Conservation (phyloP, 1,284 basidiomycete species). For the Sporisorium graminicola region DNA sequence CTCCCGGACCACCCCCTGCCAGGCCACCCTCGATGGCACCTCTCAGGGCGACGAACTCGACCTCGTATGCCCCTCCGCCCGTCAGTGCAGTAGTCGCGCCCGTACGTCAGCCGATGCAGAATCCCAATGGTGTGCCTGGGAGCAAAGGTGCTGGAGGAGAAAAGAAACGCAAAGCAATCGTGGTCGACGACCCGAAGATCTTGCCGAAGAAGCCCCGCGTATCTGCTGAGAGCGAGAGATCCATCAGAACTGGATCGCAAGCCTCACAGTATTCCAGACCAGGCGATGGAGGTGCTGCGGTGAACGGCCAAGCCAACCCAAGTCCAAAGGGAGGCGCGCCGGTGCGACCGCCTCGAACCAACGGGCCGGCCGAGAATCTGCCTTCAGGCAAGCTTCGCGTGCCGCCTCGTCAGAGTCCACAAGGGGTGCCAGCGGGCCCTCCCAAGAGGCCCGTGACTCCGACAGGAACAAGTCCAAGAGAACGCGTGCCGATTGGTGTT, state of each 20-base stretch:
- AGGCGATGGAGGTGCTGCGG: neutral
- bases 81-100: neutral
- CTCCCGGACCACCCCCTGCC: slow-evolving; percentile 14
- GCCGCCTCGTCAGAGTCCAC: slow-evolving; percentile 20
- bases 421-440: slow-evolving; percentile 9
- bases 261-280: neutral
- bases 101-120: slow-evolving; percentile 6
- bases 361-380: slow-evolving; percentile 15
- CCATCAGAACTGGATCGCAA: slow-evolving; percentile 7
- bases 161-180: slow-evolving; percentile 46
- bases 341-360: slow-evolving; percentile 18
- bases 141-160: slow-evolving; percentile 15
- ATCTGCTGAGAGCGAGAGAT: slow-evolving; percentile 10
- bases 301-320: slow-evolving; percentile 10
- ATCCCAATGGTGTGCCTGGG: slow-evolving; percentile 5
- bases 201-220: slow-evolving; percentile 37
- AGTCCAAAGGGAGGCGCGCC: slow-evolving; percentile 8
- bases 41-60: slow-evolving; percentile 1
- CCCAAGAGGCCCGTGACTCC: slow-evolving; percentile 25
- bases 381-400: slow-evolving; percentile 28
- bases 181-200: slow-evolving; percentile 30
- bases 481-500: slow-evolving; percentile 14
- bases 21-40: slow-evolving; percentile 19
- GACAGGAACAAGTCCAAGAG: slow-evolving; percentile 22
- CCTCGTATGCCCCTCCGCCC: slow-evolving; percentile 25